A percentile compares a stretch with the other conserved stretches of the same genome.
Evolutionary conservation across 2,329 filamentous ascomycete genomes (phyloP).

Genomic region (Cryphonectria carpinicola): DNA sequence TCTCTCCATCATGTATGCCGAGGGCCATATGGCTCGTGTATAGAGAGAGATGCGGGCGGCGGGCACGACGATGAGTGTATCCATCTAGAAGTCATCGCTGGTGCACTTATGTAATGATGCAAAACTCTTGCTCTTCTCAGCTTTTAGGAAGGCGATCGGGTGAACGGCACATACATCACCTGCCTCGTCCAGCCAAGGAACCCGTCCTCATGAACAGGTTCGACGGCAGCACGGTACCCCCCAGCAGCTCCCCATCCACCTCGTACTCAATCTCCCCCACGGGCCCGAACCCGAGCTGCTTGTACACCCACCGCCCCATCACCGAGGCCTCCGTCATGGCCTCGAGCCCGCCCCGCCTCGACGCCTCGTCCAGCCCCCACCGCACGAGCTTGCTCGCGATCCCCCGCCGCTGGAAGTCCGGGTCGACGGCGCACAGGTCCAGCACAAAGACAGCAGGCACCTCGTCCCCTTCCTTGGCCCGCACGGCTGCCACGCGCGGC

Average conservation of each 20-base stretch:
- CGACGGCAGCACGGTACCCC: slow-evolving; percentile 40
- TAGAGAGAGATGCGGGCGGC: no score
- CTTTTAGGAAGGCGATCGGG: neutral
- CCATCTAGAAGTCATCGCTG: no score
- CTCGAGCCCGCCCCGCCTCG: slow-evolving; percentile 46
- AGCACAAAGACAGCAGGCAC: slow-evolving; percentile 54
- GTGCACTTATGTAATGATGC: no score
- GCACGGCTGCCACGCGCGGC: slow-evolving; percentile 47
- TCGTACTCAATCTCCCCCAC: slow-evolving; percentile 47
- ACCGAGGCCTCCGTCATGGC: slow-evolving; percentile 50
- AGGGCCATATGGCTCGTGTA: no score
- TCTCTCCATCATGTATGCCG: no score
- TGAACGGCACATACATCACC: neutral
- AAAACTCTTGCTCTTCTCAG: neutral
- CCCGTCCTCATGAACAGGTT: slow-evolving; percentile 54
- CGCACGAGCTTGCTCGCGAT: slow-evolving; percentile 49
- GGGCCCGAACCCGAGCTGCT: slow-evolving; percentile 49
- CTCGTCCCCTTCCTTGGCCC: slow-evolving; percentile 42
- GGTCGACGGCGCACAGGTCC: slow-evolving; percentile 57
- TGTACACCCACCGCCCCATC: slow-evolving; percentile 53
- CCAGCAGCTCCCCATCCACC: slow-evolving; percentile 46
- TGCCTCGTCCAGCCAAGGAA: neutral
- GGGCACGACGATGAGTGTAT: no score
- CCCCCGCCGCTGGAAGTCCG: slow-evolving; percentile 55
- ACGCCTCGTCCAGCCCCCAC: slow-evolving; percentile 52